Base-by-base conservation (phyloP, 1,139 yeast species). In the Yamadazyma taylorii region DNA sequence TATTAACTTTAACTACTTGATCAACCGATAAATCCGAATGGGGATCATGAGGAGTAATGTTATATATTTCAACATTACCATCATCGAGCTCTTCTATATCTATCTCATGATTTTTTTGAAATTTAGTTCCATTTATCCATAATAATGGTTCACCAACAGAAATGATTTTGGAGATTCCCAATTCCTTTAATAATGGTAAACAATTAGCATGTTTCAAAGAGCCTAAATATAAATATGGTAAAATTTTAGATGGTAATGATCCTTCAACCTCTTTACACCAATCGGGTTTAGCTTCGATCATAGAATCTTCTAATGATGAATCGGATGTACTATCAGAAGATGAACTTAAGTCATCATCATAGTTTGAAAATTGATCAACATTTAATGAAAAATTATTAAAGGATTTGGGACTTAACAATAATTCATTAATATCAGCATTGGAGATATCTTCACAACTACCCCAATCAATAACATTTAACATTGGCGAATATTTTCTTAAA, bases 151-250 rank as follows among this genome's bases (percentile, higher is more conserved):
- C 97, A 1, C 97, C 98, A 7, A 92, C 96, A 2, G 95, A 84
- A 5, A 92, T 79, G 11, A 92, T 73, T 41, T 86, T 79, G 21
- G 73, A 75, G 38, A 92, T 87, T 0, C 89, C 92, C 16, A 92
- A 61, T 36, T 73, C 74, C 23, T 66, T 60, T 39, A 92, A 64
- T 49, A 90, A 61, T 4, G 79, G 77, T 3, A 84, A 72, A 49
- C 82, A 78, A 45, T 79, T 80, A 5, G 97, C 97, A 61, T 92
- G 97, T 34, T 66, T 75, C 36, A 89, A 66, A 2, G 95, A 84
- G 0, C 98, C 98, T 39, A 92, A 68, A 55, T 89, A 92, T 50
- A 92, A 60, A 58, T 90, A 92, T 0, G 94, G 87, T 35, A 90
- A 61, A 3, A 92, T 82, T 37, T 86, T 69, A 0, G 88, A 81